These are phyloP conservation scores for Colletotrichum liriopes DNA, from an alignment of 2,329 filamentous ascomycete genomes.

Conservation along the genomic window DNA sequence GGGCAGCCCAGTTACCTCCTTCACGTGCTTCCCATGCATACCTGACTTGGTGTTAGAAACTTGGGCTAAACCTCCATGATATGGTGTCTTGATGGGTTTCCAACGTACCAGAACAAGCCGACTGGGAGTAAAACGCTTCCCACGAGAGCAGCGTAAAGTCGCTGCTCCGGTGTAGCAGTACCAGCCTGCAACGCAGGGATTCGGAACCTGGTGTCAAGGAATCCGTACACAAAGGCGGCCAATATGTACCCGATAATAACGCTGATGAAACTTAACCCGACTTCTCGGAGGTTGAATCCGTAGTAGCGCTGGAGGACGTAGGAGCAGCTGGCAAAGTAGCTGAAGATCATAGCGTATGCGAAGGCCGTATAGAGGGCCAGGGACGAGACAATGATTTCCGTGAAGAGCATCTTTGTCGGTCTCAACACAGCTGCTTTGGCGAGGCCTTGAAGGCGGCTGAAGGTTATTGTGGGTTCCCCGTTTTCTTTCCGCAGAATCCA, in stretches of 20 bases:
- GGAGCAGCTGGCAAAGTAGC: constrained; percentile 63
- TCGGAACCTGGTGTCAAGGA: constrained; percentile 39
- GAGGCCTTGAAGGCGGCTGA: not conserved
- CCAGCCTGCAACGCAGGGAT: constrained; percentile 8
- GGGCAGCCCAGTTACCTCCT: constrained; percentile 43
- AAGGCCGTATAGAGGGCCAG: constrained; percentile 76
- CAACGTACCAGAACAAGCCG: constrained; percentile 46
- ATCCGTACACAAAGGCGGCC: constrained; percentile 21
- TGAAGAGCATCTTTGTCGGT: constrained; percentile 44
- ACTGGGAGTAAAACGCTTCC: constrained; percentile 42
- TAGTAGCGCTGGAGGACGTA: constrained; percentile 43
- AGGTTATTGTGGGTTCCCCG: constrained; percentile 19
- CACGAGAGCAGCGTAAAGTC: constrained; percentile 44
- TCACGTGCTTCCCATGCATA: constrained; percentile 53
- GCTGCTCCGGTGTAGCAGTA: constrained; percentile 40
- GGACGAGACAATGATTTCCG: constrained; percentile 76
- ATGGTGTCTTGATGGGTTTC: not conserved
- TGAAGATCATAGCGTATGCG: constrained; percentile 65
- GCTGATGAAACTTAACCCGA: constrained; percentile 43
- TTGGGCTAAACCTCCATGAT: not conserved
- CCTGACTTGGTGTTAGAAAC: not conserved
- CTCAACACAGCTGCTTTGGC: constrained; percentile 29
- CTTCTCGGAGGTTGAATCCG: constrained; percentile 35
- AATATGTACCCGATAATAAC: constrained; percentile 43
- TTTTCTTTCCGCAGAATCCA: constrained; percentile 34